A percentile compares a stretch with the other conserved stretches of the same genome.
These are phyloP conservation scores for Phoma herbarum DNA, from an alignment of 2,329 filamentous ascomycete genomes.

Conservation along the genomic window DNA sequence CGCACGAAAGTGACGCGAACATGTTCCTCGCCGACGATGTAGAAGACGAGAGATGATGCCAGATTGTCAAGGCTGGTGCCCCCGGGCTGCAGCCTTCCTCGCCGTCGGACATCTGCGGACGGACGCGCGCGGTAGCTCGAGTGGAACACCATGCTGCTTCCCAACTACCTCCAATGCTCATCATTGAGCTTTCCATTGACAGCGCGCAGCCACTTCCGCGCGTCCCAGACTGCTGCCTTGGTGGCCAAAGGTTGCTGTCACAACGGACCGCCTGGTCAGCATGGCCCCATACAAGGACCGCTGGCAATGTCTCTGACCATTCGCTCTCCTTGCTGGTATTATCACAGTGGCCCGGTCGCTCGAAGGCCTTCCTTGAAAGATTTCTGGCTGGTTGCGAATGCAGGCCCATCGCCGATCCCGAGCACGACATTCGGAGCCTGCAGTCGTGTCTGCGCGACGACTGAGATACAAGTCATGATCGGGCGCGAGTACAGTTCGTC, in stretches of 20 bases:
- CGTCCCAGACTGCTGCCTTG: not conserved
- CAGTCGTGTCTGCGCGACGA: not conserved
- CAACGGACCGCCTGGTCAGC: not conserved
- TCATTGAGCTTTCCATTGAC: not conserved
- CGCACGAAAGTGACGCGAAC: slow-evolving; percentile 15
- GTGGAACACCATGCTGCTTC: not conserved
- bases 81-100: not conserved
- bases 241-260: not conserved
- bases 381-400: not conserved
- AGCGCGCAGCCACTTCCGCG: not conserved
- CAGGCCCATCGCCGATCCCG: too few species aligned
- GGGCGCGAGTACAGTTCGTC: not conserved
- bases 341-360: not conserved
- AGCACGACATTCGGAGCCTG: not conserved
- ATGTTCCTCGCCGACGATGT: not conserved
- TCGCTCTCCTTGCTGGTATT: not conserved
- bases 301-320: not conserved
- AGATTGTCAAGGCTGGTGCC: not conserved
- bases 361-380: not conserved
- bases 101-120: not conserved
- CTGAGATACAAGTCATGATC: not conserved
- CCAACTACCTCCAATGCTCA: not conserved
- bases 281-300: not conserved
- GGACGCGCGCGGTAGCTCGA: not conserved
- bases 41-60: not conserved